These are phyloP conservation scores for Spizellomyces sp. DNA, from an alignment of 192 early-diverging fungal genomes.

Conservation along the genomic window DNA sequence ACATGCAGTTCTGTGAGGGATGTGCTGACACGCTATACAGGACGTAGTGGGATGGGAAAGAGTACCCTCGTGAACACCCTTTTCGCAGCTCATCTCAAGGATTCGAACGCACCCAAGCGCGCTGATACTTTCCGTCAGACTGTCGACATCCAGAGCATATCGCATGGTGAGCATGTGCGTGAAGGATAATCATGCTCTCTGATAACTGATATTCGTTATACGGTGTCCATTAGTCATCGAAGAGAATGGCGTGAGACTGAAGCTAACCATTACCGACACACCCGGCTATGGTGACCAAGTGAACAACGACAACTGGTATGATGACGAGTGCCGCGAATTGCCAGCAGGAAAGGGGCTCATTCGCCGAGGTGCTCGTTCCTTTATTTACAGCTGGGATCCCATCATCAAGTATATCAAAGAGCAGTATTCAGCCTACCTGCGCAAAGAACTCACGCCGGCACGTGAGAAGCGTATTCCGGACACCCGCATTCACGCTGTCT, in stretches of 20 bases:
- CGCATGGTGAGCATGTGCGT: conserved; percentile 63
- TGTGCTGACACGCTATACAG: conserved; percentile 43
- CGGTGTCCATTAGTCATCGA: conserved; percentile 66
- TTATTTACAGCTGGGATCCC: conserved; percentile 80
- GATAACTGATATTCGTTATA: not conserved
- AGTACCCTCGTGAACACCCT: conserved; percentile 98
- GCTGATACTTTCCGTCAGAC: conserved; percentile 88
- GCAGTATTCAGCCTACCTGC: conserved; percentile 93
- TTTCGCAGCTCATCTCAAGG: conserved; percentile 93
- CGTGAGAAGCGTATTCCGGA: conserved; percentile 92
- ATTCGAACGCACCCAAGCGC: conserved; percentile 84
- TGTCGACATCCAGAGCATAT: conserved; percentile 89
- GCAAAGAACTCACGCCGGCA: conserved; percentile 75
- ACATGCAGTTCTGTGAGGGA: not conserved
- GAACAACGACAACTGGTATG: conserved; percentile 96
- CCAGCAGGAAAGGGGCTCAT: not conserved
- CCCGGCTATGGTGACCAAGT: conserved; percentile 98
- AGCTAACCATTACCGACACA: conserved; percentile 96
- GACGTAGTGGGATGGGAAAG: conserved; percentile 96
- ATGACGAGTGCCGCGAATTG: not conserved
- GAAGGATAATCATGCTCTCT: too few relatives aligned
- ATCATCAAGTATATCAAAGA: conserved; percentile 99
- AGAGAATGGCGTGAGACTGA: conserved; percentile 92
- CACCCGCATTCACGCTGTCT: conserved; percentile 91
- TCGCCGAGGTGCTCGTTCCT: not conserved